These are phyloP conservation scores for Penicillium nucicola DNA, from an alignment of 495 filamentous ascomycete species.

Conservation along the genomic window DNA sequence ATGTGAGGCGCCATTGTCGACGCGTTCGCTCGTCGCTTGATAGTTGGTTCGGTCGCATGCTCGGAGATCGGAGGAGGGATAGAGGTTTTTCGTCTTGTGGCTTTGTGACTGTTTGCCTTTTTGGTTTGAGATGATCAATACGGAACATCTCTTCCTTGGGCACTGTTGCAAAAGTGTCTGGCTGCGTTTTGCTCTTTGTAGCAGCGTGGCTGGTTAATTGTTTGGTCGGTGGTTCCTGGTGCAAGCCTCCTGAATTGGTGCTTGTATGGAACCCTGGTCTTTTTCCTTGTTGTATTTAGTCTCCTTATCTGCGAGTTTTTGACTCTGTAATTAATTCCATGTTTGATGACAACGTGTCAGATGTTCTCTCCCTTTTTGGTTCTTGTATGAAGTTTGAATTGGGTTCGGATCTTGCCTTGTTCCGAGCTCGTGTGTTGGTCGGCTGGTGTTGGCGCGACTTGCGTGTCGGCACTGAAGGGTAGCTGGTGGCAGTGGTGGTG, in stretches of 20 bases:
- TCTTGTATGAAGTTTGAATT: too few relatives aligned
- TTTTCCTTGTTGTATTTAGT: constrained; percentile 23
- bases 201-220: constrained; percentile 5
- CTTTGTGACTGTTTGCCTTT: constrained; percentile 4
- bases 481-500: too few relatives aligned
- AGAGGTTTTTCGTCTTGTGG: not conserved
- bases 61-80: not conserved
- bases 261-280: not conserved
- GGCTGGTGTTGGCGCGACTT: too few relatives aligned
- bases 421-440: too few relatives aligned
- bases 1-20: not conserved
- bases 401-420: too few relatives aligned
- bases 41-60: not conserved
- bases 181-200: not conserved
- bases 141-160: not conserved
- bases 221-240: not conserved
- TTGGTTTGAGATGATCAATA: not conserved
- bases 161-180: constrained; percentile 9
- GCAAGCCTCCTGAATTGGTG: too few relatives aligned
- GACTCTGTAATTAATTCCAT: constrained; percentile 22
- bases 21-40: constrained; percentile 8
- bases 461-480: too few relatives aligned
- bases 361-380: too few relatives aligned
- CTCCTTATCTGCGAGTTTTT: constrained; percentile 12
- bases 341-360: constrained; percentile 5